Evolutionary conservation across 1,139 yeast genomes (phyloP), one percentile per base, ranked within the genome.

Genomic region (Nakaseomyces glabratus): DNA sequence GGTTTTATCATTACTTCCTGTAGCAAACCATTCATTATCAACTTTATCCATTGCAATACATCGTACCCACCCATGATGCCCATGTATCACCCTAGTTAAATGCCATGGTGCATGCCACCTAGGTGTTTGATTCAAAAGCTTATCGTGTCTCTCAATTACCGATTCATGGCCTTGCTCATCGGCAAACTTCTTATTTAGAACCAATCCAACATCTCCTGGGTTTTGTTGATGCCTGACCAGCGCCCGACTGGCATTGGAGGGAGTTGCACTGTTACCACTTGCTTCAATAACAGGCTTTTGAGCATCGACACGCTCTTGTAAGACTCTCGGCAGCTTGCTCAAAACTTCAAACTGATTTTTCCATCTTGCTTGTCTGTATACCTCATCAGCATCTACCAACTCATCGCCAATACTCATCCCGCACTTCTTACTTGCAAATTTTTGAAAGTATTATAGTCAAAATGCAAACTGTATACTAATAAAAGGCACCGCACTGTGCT

Each of bases 1-100:
- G 0, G 95, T 82, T 14, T 86, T 66, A 53, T 93, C 99, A 2
- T 81, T 71, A 2, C 94, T 77, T 0, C 97, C 98, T 0, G 96
- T 80, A 3, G 78, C 94, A 60, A 84, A 90, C 86, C 93, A 90
- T 47, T 76, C 71, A 55, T 88, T 88, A 31, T 81, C 80, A 1
- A 51, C 51, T 1, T 95, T 94, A 42, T 90, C 98, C 6, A 84
- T 71, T 6, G 79, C 69, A 2, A 86, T 65, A 17, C 85, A 68
- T 31, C 95, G 67, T 1, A 93, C 88, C 93, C 97, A 88, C 0
- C 98, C 98, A 30, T 72, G 69, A 54, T 93, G 98, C 2, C 97
- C 98, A 1, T 84, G 76, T 2, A 90, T 68, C 2, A 90, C 86
- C 37, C 84, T 65, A 53, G 66, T 66, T 3, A 85, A 66, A 45